Conservation (phyloP, 2,329 filamentous ascomycete genomes). For the Fusarium hostae region DNA sequence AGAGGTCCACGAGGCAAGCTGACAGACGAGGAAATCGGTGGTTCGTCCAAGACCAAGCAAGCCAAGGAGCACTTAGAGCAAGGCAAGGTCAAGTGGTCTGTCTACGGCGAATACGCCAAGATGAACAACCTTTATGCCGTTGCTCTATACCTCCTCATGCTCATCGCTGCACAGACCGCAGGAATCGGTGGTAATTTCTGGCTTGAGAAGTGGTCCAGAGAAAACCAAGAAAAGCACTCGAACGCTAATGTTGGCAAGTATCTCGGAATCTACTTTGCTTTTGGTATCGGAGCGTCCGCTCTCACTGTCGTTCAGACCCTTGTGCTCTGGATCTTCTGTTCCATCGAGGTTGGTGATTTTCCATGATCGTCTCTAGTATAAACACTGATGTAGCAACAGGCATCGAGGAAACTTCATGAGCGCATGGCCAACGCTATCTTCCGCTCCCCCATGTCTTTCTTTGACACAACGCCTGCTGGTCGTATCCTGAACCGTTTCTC, state of each 20-base stretch:
- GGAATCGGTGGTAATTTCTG: conserved; percentile 89
- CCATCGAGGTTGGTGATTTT: conserved; percentile 78
- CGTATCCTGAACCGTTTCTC: conserved; percentile 97
- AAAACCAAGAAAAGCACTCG: conserved; percentile 72
- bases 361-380: neutral
- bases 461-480: conserved; percentile 96
- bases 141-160: conserved; percentile 77
- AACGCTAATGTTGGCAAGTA: conserved; percentile 88
- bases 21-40: conserved; percentile 82
- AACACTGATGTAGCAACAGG: conserved; percentile 59
- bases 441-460: conserved; percentile 97
- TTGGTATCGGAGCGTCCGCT: conserved; percentile 86
- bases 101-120: conserved; percentile 94
- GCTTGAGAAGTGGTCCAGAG: conserved; percentile 93
- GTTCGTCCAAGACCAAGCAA: conserved; percentile 80
- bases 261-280: conserved; percentile 93
- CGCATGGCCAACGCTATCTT: conserved; percentile 98
- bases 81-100: conserved; percentile 95
- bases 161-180: conserved; percentile 83
- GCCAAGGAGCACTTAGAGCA: conserved; percentile 90
- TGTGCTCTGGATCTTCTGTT: conserved; percentile 99
- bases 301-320: conserved; percentile 92
- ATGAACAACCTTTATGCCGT: conserved; percentile 92
- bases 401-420: conserved; percentile 95
- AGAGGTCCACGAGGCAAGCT: conserved; percentile 85